phyloP scores from a whole-genome alignment of 2,329 filamentous ascomycete species.

The Coniochaeta sp. region DNA sequence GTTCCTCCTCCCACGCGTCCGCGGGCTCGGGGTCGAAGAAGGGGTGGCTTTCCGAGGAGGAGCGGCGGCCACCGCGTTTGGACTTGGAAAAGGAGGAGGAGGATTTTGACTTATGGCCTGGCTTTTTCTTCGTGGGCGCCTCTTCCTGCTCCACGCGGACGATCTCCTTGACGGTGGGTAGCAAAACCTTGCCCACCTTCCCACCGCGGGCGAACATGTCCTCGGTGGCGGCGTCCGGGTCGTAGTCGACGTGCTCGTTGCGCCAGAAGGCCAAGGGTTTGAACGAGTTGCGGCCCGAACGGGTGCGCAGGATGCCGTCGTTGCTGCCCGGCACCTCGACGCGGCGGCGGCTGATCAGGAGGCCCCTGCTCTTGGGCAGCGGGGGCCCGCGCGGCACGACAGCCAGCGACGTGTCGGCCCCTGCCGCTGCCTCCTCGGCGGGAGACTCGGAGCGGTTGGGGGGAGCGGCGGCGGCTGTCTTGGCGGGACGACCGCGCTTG shows the following conservation, averaged over 20 bases:
- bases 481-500: constrained; percentile 15
- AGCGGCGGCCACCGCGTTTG: constrained; percentile 15
- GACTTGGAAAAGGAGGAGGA: not conserved
- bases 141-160: constrained; percentile 59
- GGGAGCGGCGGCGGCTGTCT: constrained; percentile 9
- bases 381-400: constrained; percentile 46
- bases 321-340: constrained; percentile 27
- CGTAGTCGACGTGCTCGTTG: constrained; percentile 70
- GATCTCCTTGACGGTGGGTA: constrained; percentile 69
- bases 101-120: not conserved
- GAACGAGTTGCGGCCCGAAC: constrained; percentile 72
- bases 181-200: constrained; percentile 37
- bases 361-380: constrained; percentile 45
- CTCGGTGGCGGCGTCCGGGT: constrained; percentile 45
- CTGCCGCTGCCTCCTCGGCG: not conserved
- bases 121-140: constrained; percentile 8
- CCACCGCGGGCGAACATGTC: constrained; percentile 27
- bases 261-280: constrained; percentile 80
- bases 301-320: constrained; percentile 48
- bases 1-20: constrained; percentile 66
- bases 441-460: constrained; percentile 17
- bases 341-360: constrained; percentile 43
- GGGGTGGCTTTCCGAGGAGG: not conserved
- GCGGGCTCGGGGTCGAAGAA: constrained; percentile 34
- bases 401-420: constrained; percentile 37